Evolutionary conservation across 2,329 filamentous ascomycete species (phyloP), one percentile per base, ranked within the genome.

Genomic region (Dactylellina drechsleri): DNA sequence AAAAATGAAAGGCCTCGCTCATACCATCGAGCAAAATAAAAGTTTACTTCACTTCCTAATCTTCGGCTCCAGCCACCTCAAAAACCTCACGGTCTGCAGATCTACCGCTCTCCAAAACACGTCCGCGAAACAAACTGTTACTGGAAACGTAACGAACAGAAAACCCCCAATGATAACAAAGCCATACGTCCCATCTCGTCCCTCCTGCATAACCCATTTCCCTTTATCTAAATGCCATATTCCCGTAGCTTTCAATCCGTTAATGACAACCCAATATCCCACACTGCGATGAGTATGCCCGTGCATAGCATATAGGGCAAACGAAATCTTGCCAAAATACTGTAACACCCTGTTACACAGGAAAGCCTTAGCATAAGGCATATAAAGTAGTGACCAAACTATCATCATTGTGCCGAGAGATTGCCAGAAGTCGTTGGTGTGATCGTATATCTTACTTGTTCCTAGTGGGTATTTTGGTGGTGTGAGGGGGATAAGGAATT

Each of bases 91-190:
- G n/a, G 57, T 70, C 26, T 62, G 66, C 20, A 62, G n/a, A 57
- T 70, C 66, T 6, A 26, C 58, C 20, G 40, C 66, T 50, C 66
- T 70, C 66, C 57, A 70, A 36, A 70, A 70, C n/a, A 62, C 26
- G 50, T 70, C 66, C 57, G 66, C 57, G 20, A n/a, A 70, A 16
- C 57, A 70, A 56, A 61, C 41, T 4, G 57, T 61, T n/a, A 50
- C 36, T 18, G 57, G 66, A 15, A 62, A 61, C 3, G 66, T 61
- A 2, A 70, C 40, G 41, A 70, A 57, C 12, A 45, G 13, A 16
- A 70, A 41, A 2, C n/a, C 45, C 28, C 2, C 56, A 1, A 28
- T n/a, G 4, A 60, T 7, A 13, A 86, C 86, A 1, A 61, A 56
- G 5, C 10, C 41, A n/a, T 45, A 54, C 36, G n/a, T n/a, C 10